Conservation (phyloP, 139 green algal species). For the Zygnema cylindricum region DNA sequence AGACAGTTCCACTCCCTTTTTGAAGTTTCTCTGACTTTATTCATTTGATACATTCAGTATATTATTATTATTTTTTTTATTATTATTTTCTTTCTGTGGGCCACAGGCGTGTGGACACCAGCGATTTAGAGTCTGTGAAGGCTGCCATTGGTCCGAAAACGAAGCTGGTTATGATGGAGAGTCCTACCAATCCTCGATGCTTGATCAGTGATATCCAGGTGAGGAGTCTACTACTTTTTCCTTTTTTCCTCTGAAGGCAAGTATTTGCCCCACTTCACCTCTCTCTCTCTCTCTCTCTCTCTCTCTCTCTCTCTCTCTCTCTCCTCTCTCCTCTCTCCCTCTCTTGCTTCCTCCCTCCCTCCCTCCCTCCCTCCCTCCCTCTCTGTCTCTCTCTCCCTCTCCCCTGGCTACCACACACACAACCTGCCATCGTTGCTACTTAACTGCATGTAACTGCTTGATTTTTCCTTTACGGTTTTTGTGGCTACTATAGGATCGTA, state of each 20-base stretch:
- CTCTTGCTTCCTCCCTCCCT: neutral
- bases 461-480: no score
- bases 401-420: no score
- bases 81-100: no score
- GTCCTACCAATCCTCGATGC: constrained; percentile 97
- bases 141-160: constrained; percentile 60
- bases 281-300: neutral
- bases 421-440: no score
- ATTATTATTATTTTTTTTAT: no score
- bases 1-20: no score
- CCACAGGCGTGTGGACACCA: constrained; percentile 83
- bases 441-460: no score
- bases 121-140: constrained; percentile 71
- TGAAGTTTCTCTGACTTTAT: no score
- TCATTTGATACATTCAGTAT: no score
- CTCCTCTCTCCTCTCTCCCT: neutral
- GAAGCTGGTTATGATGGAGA: constrained; percentile 94
- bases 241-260: no score
- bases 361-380: neutral
- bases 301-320: neutral
- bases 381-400: no score
- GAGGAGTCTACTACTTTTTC: neutral
- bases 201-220: constrained; percentile 90
- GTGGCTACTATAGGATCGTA: no score
- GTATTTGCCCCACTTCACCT: neutral